Evolutionary conservation across 2,329 filamentous ascomycete species (phyloP), one percentile per base, ranked within the genome.

Genomic region (Pseudodiploospora longispora): DNA sequence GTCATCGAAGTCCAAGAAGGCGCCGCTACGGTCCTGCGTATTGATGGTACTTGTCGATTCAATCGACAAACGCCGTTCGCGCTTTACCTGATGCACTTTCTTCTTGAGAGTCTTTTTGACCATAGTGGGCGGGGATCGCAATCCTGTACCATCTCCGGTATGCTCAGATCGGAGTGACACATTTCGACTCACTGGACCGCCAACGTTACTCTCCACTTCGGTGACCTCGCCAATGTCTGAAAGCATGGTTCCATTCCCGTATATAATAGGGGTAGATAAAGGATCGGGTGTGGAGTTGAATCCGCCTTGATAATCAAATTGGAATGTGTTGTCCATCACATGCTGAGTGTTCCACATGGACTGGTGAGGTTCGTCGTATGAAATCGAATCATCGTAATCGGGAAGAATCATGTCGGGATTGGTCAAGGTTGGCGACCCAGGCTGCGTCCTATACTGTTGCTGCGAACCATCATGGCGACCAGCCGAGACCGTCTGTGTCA

Each of bases 381-480:
- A 70, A 58, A 75, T 65, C 61, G 76, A 60, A 61, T 73, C 74
- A 52, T 80, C 78, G 58, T 83, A 81, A 60, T 85, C 82, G 48
- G 90, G 90, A 42, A 96, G 70, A 56, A 96, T 95, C 87, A 95
- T 90, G 62, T 95, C 90, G 42, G 89, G 88, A 63, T 95, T 94
- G 44, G 88, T 94, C 57, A 96, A 71, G 3, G 90, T 95, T 38
- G 90, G 90, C 47, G 87, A 94, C 9, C 80, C 80, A 51, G 85
- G 82, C 46, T 72, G 65, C 37, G 72, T 59, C 12, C 69, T 63
- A 53, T 75, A 72, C 32, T 63, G 59, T 50, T 61, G 48, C 32
- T 52, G 50, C 38, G 55, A 50, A 44, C 49, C 54, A 45, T 61
- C 53, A 47, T 52, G 56, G 52, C 52, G 53, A 43, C 52, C 54